Evolutionary conservation across 345 rosid species (phyloP).

Genomic region (Camelina laxa): DNA sequence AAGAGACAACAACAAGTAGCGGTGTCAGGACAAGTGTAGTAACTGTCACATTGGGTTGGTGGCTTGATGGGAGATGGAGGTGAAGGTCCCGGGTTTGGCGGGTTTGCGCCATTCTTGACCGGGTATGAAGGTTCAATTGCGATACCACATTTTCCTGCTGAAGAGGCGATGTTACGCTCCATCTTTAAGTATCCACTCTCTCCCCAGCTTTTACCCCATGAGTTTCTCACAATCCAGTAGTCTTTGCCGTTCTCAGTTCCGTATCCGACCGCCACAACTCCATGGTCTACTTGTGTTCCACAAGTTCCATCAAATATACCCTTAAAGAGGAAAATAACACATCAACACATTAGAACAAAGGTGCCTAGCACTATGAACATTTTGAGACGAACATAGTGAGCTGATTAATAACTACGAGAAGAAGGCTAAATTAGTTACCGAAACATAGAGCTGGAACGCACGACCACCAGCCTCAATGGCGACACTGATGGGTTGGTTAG

Average conservation of each 20-base stretch:
- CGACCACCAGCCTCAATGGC: constrained; percentile 83
- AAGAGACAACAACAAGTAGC: constrained; percentile 87
- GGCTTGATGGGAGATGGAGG: constrained; percentile 94
- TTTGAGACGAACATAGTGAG: background rate
- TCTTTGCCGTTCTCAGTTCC: constrained; percentile 77
- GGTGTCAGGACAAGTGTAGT: constrained; percentile 72
- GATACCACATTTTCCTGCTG: constrained; percentile 85
- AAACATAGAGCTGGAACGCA: constrained; percentile 64
- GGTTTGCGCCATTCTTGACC: constrained; percentile 72
- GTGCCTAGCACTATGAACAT: constrained; percentile 11
- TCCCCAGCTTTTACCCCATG: constrained; percentile 92
- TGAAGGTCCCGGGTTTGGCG: constrained; percentile 96
- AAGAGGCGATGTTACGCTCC: constrained; percentile 56
- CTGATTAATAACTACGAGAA: background rate
- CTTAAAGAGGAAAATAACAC: constrained; percentile 41
- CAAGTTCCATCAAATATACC: constrained; percentile 79
- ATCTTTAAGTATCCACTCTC: constrained; percentile 78
- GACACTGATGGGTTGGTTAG: constrained; percentile 70
- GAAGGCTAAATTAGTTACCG: constrained; percentile 16
- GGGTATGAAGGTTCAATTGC: constrained; percentile 92
- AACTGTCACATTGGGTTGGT: constrained; percentile 74
- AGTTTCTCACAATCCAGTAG: constrained; percentile 87
- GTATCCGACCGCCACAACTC: constrained; percentile 85
- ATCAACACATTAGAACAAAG: constrained; percentile 7
- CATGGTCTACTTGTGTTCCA: constrained; percentile 85